phyloP scores from a whole-genome alignment of 192 early-diverging fungal species.

The Coemansia sp. region DNA sequence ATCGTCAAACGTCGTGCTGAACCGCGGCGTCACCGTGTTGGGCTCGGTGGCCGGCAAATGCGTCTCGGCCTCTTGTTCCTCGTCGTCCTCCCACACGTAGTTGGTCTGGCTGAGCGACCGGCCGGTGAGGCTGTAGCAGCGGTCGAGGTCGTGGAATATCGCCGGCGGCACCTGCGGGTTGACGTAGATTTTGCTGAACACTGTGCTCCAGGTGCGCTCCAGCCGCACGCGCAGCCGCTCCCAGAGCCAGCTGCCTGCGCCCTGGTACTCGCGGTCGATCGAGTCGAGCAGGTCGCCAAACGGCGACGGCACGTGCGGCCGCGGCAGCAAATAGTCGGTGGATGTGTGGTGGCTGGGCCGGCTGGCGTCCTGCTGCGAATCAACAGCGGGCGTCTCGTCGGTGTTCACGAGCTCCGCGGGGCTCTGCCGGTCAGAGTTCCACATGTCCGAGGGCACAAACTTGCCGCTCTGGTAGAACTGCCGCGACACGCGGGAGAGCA shows the following conservation, averaged over 20 bases:
- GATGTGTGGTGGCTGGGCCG: constrained; percentile 36
- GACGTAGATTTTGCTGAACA: constrained; percentile 46
- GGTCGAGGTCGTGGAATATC: constrained; percentile 31
- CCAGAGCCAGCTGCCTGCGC: constrained; percentile 6
- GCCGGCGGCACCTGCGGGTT: constrained; percentile 27
- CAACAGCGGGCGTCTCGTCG: too few species aligned
- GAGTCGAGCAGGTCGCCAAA: constrained; percentile 21
- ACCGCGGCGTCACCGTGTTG: constrained; percentile 13
- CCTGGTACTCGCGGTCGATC: constrained; percentile 18
- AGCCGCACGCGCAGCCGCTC: constrained; percentile 1
- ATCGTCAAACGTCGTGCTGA: constrained; percentile 37
- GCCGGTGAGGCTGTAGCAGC: constrained; percentile 32
- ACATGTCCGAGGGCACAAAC: constrained; percentile 38
- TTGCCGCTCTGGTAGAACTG: constrained; percentile 43
- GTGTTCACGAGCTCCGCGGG: too few species aligned
- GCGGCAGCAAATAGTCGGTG: constrained; percentile 40
- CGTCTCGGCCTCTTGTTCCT: constrained; percentile 4
- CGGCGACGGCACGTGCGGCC: constrained; percentile 24
- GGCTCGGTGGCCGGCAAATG: background rate
- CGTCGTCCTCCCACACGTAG: constrained; percentile 1
- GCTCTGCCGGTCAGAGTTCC: background rate
- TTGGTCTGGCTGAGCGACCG: constrained; percentile 4
- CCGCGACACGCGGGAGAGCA: constrained; percentile 30
- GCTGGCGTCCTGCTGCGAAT: background rate
- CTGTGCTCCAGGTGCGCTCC: constrained; percentile 2